Conservation (phyloP, 2,329 filamentous ascomycete species). For the Penicillium paneum region DNA sequence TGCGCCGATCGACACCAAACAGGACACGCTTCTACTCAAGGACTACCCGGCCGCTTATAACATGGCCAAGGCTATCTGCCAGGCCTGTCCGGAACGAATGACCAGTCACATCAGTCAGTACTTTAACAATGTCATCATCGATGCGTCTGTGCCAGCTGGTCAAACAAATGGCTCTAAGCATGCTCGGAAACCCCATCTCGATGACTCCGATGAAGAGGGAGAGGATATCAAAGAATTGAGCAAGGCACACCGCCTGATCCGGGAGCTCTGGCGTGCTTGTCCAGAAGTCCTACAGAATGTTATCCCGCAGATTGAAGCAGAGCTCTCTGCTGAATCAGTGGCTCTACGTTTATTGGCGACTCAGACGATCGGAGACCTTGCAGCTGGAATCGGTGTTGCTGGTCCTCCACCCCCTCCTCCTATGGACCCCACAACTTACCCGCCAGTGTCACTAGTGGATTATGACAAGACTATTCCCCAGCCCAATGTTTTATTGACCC, state of each 20-base stretch:
- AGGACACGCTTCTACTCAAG: conserved; percentile 79
- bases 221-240: conserved; percentile 81
- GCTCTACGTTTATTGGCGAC: conserved; percentile 83
- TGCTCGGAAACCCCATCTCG: conserved; percentile 50
- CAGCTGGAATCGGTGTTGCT: conserved; percentile 86
- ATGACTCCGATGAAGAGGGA: conserved; percentile 67
- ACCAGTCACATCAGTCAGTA: conserved; percentile 90
- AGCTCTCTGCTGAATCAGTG: conserved; percentile 84
- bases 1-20: conserved; percentile 64
- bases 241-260: conserved; percentile 84
- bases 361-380: conserved; percentile 91
- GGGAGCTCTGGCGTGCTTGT: conserved; percentile 90
- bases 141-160: conserved; percentile 64
- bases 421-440: conserved; percentile 80
- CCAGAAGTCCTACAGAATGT: conserved; percentile 88
- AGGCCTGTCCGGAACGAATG: conserved; percentile 88
- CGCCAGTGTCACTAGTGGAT: conserved; percentile 53
- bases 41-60: conserved; percentile 90
- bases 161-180: conserved; percentile 53
- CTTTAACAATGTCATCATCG: conserved; percentile 93
- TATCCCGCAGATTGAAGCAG: conserved; percentile 87
- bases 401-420: conserved; percentile 70
- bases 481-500: conserved; percentile 69
- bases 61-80: conserved; percentile 94
- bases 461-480: conserved; percentile 50